phyloP scores from a whole-genome alignment of 2,329 filamentous ascomycete species.

The Pseudogymnoascus sp. region DNA sequence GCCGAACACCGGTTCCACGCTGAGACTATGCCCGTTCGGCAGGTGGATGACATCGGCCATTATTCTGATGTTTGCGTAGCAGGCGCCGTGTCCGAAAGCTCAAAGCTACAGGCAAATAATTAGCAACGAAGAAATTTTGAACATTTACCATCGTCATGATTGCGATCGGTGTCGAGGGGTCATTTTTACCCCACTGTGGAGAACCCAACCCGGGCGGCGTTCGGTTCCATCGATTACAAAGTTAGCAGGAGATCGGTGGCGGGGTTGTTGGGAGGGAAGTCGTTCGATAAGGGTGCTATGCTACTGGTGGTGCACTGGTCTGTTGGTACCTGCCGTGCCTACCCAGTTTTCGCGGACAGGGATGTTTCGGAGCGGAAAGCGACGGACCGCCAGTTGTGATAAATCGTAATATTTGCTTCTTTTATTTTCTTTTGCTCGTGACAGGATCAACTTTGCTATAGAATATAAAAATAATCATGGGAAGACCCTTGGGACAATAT shows the following conservation, averaged over 20 bases:
- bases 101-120: not conserved
- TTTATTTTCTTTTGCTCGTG: not conserved
- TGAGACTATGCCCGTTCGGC: slow-evolving; percentile 79
- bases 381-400: not conserved
- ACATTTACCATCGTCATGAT: slow-evolving; percentile 5
- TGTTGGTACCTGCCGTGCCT: not conserved
- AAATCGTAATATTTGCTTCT: not conserved
- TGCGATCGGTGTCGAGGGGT: slow-evolving; percentile 2
- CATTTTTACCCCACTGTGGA: slow-evolving; percentile 8
- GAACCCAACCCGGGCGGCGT: not conserved
- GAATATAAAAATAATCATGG: not conserved
- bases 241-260: not conserved
- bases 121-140: slow-evolving; percentile 2
- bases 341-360: not conserved
- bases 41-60: slow-evolving; percentile 49
- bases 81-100: not conserved
- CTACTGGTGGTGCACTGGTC: not conserved
- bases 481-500: not conserved
- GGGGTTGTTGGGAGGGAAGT: not conserved
- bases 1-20: slow-evolving; percentile 80
- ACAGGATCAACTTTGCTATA: not conserved
- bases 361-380: slow-evolving; percentile 1
- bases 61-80: not conserved
- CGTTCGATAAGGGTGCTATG: not conserved
- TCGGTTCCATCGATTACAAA: not conserved